Conservation (phyloP, 805 yeast species). For the Hanseniaspora osmophila region DNA sequence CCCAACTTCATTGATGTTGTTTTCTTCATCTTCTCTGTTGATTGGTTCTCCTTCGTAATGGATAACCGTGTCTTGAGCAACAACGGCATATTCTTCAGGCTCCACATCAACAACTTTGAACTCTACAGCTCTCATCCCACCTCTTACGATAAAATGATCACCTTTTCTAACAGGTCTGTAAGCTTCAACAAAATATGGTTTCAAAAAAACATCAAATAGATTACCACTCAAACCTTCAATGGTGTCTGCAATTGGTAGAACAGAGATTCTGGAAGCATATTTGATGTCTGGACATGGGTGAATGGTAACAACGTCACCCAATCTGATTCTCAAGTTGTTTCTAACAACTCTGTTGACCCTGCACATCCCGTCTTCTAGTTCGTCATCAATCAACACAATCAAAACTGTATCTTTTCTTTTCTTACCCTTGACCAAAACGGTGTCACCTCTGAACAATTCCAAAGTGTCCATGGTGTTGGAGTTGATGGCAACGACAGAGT, state of each 20-base stretch:
- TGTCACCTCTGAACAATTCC: slow-evolving; percentile 94
- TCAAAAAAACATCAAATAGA: slow-evolving; percentile 84
- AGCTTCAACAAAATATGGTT: slow-evolving; percentile 97
- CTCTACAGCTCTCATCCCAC: slow-evolving; percentile 99
- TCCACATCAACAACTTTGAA: slow-evolving; percentile 97
- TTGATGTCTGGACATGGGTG: slow-evolving; percentile 97
- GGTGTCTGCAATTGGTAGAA: slow-evolving; percentile 93
- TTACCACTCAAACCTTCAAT: slow-evolving; percentile 97
- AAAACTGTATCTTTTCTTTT: slow-evolving; percentile 95
- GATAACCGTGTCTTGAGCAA: slow-evolving; percentile 94
- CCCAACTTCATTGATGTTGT: slow-evolving; percentile 91
- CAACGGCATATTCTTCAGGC: slow-evolving; percentile 94
- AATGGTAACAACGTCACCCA: slow-evolving; percentile 82
- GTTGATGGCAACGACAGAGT: slow-evolving; percentile 89
- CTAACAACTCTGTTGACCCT: slow-evolving; percentile 91
- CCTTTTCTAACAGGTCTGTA: slow-evolving; percentile 97
- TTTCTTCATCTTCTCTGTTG: slow-evolving; percentile 95
- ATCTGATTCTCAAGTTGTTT: slow-evolving; percentile 82
- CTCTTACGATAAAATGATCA: slow-evolving; percentile 89
- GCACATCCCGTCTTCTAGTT: slow-evolving; percentile 88
- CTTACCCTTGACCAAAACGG: slow-evolving; percentile 93
- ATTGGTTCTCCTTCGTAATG: slow-evolving; percentile 99
- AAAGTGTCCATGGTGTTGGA: slow-evolving; percentile 89
- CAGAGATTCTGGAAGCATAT: slow-evolving; percentile 88
- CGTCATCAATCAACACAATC: slow-evolving; percentile 92